Evolutionary conservation across 129 eudicot genomes (phyloP).

Genomic region (Centaurea solstitialis): DNA sequence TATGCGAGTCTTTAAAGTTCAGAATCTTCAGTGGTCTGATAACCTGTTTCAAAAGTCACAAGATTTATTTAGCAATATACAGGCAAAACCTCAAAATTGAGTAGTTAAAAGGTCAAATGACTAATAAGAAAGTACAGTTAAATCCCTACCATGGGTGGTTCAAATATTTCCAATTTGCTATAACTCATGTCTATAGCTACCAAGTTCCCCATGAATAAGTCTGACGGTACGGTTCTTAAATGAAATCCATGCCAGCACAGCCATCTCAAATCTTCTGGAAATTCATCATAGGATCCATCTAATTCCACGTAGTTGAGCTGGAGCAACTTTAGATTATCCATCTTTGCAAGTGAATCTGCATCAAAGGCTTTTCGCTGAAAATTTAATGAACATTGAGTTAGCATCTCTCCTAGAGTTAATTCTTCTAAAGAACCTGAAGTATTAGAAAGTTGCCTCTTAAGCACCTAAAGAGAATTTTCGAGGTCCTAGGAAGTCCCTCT

Average conservation of each 20-base stretch:
- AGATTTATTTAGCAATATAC: background rate
- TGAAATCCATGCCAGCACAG: slow-evolving; percentile 35
- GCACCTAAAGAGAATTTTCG: background rate
- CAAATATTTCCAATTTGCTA: slow-evolving; percentile 16
- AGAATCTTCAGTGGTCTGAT: slow-evolving; percentile 7
- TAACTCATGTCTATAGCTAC: slow-evolving; percentile 33
- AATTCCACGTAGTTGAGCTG: slow-evolving; percentile 21
- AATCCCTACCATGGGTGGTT: slow-evolving; percentile 27
- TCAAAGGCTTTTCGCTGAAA: slow-evolving; percentile 9
- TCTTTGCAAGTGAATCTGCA: slow-evolving; percentile 28
- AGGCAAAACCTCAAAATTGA: background rate
- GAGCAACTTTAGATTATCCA: slow-evolving; percentile 31
- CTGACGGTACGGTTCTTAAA: slow-evolving; percentile 13
- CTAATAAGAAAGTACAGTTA: background rate
- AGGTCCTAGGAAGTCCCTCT: background rate
- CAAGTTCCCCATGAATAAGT: slow-evolving; percentile 27
- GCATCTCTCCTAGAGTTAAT: background rate
- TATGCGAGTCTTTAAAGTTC: slow-evolving; percentile 6
- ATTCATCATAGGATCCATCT: slow-evolving; percentile 17
- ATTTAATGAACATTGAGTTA: background rate
- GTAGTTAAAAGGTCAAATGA: background rate
- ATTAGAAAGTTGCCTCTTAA: background rate
- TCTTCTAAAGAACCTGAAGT: background rate
- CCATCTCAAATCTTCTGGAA: slow-evolving; percentile 36
- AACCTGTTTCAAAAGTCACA: background rate